These are phyloP conservation scores for Craterostigma plantagineum DNA, from an alignment of 257 asterid species.

Conservation along the genomic window DNA sequence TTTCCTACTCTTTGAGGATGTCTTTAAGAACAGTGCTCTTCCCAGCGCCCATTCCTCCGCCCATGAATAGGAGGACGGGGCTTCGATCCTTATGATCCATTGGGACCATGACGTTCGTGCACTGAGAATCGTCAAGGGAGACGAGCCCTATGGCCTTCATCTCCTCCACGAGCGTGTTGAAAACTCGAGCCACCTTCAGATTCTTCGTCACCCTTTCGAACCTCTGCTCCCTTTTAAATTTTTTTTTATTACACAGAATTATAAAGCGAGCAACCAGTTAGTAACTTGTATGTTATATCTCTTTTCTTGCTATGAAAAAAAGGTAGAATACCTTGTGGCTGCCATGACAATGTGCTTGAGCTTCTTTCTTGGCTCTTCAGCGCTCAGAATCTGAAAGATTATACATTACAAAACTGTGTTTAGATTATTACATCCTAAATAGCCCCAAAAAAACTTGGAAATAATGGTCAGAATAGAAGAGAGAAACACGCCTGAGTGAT, in stretches of 20 bases:
- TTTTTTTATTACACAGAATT: not conserved
- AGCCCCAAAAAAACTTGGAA: too few species aligned
- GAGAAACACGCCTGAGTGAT: constrained; percentile 43
- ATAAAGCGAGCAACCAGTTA: too few species aligned
- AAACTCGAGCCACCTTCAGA: constrained; percentile 82
- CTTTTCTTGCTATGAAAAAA: too few species aligned
- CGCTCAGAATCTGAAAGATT: constrained; percentile 37
- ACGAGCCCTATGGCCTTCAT: constrained; percentile 90
- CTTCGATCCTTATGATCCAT: constrained; percentile 90
- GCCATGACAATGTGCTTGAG: constrained; percentile 73
- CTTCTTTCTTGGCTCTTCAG: constrained; percentile 72
- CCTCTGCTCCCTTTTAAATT: constrained; percentile 58
- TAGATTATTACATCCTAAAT: too few species aligned
- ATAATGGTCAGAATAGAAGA: too few species aligned
- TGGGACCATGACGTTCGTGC: constrained; percentile 90
- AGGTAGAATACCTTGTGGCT: constrained; percentile 64
- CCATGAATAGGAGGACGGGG: constrained; percentile 86
- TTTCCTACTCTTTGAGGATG: constrained; percentile 73
- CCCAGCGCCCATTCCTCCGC: constrained; percentile 98
- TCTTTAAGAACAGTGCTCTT: constrained; percentile 86
- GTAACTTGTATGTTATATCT: too few species aligned
- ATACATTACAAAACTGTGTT: too few species aligned
- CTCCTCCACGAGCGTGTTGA: constrained; percentile 81
- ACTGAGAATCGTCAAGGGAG: constrained; percentile 56
- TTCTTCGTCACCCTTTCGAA: constrained; percentile 84